A percentile compares a stretch with the other conserved stretches of the same genome.
Evolutionary conservation across 2,329 filamentous ascomycete species (phyloP).

Genomic region (Rhytidhysteron rufulum): DNA sequence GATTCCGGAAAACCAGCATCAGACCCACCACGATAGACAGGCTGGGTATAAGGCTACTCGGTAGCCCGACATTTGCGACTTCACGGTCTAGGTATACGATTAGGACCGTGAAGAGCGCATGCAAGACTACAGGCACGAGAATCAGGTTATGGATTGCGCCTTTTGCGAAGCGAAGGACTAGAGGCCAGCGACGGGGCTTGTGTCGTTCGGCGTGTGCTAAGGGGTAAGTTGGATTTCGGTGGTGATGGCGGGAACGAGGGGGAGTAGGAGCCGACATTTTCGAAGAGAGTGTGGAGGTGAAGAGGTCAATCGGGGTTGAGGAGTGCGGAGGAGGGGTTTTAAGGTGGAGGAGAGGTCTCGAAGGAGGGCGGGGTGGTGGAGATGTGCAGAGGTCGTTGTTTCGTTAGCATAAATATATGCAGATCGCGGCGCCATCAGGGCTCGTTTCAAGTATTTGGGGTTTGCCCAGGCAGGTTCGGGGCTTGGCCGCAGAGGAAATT

Average conservation of each 20-base stretch:
- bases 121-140: slow-evolving; percentile 53
- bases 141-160: slow-evolving; percentile 60
- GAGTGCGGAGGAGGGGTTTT: neutral
- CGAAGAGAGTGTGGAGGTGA: no score
- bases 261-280: neutral
- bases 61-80: slow-evolving; percentile 52
- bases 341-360: neutral
- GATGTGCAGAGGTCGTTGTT: no score
- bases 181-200: slow-evolving; percentile 55
- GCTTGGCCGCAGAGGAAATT: no score
- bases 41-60: slow-evolving; percentile 58
- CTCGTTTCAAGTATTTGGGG: no score
- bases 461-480: no score
- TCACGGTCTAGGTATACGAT: slow-evolving; percentile 57
- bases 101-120: slow-evolving; percentile 56
- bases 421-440: no score
- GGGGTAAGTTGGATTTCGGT: slow-evolving; percentile 41
- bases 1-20: slow-evolving; percentile 65
- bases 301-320: neutral
- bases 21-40: slow-evolving; percentile 64
- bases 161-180: slow-evolving; percentile 62
- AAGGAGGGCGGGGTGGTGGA: no score
- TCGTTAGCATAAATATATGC: no score
- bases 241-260: slow-evolving; percentile 4
- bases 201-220: slow-evolving; percentile 42